Evolutionary conservation across 495 filamentous ascomycete genomes (phyloP), one percentile per base, ranked within the genome.

Genomic region (Chaetomidium leptoderma): DNA sequence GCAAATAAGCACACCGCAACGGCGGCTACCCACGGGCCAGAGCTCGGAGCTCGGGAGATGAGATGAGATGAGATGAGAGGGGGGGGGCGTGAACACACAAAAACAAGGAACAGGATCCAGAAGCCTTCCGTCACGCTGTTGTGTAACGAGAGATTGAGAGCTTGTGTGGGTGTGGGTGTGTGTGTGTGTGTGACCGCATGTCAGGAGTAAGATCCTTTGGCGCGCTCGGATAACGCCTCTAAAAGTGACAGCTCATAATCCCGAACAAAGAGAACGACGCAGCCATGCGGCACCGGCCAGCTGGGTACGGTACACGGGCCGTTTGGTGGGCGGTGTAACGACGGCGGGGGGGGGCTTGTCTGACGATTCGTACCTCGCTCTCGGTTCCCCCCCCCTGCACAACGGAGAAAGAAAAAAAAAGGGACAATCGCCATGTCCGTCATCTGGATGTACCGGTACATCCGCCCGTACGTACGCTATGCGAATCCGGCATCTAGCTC

Each of bases 251-350:
- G n/a, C 35, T 37, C 35, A 37, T 16, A 37, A 4, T 16, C 13
- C 35, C 35, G 13, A 13, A 17, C 36, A 39, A 4, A 2, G n/a
- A n/a, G 8, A n/a, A 16, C 19, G 19, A n/a, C 36, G 36, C 36
- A 39, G 36, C 14, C 14, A 16, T 44, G 42, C 42, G 42, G 42
- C 42, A 24, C 42, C 42, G 23, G 14, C 42, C 8, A 9, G 23
- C 45, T 19, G 45, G 45, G 45, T 48, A 48, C 45, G 45, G 45
- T 48, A 48, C 45, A 48, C 45, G 45, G 29, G 21, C n/a, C 24
- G 23, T 16, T 45, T 3, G 13, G 43, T 10, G 4, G 10, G 43
- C 43, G 43, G 23, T 45, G 43, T 45, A 29, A 45, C 39, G 4
- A 0, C 7, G 17, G 39, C 17, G 14, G 36, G 36, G 8, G 36